These are phyloP conservation scores for Camellia oleifera DNA, from an alignment of 179 eudicot species.

Conservation along the genomic window DNA sequence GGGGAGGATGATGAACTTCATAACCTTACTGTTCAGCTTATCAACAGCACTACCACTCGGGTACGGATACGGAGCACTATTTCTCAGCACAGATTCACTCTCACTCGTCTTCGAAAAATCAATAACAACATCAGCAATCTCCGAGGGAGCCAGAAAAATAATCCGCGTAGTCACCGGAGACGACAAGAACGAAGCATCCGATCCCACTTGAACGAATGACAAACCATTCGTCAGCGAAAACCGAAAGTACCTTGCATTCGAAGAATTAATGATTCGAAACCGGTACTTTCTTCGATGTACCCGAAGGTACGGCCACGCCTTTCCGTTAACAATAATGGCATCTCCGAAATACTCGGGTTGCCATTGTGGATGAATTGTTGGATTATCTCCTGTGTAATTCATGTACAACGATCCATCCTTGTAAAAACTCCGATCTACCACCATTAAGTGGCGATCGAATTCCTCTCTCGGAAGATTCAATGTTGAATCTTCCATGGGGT, in stretches of 20 bases:
- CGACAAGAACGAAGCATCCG: constrained; percentile 16
- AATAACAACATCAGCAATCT: constrained; percentile 16
- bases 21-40: constrained; percentile 14
- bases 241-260: constrained; percentile 15
- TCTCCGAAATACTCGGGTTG: constrained; percentile 22
- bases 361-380: constrained; percentile 24
- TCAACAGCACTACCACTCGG: constrained; percentile 12
- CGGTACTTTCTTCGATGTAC: constrained; percentile 14
- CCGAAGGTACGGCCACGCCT: constrained; percentile 23
- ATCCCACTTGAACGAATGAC: constrained; percentile 10
- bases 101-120: constrained; percentile 8
- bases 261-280: constrained; percentile 21
- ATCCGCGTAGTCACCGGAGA: neutral
- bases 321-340: constrained; percentile 20
- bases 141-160: constrained; percentile 15
- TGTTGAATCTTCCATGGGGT: neutral
- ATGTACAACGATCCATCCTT: constrained; percentile 18
- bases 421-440: constrained; percentile 17
- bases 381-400: constrained; percentile 18
- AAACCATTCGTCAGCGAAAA: constrained; percentile 17
- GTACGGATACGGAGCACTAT: constrained; percentile 22
- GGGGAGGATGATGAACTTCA: constrained; percentile 17
- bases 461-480: constrained; percentile 11
- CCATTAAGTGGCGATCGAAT: constrained; percentile 16
- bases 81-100: constrained; percentile 6